These are phyloP conservation scores for Sugiyamaella chiloensis DNA, from an alignment of 805 yeast species.

Conservation along the genomic window DNA sequence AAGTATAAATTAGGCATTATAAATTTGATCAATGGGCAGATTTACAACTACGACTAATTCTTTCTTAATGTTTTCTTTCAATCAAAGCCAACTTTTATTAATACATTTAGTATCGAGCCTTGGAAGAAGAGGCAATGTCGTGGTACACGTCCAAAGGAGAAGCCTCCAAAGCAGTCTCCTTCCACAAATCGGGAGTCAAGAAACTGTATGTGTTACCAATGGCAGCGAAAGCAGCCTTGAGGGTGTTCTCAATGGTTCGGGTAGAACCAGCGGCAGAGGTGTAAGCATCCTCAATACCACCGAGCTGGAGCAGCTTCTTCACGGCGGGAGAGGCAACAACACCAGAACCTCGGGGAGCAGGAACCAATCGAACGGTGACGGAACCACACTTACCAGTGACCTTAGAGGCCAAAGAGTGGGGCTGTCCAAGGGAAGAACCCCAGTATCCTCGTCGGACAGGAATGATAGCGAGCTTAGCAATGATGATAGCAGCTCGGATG, in stretches of 20 bases:
- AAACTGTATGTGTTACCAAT: conserved; percentile 99
- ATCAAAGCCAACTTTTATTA: neutral
- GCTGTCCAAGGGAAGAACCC: conserved; percentile 99
- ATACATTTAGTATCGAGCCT: conserved; percentile 28
- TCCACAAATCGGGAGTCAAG: conserved; percentile 99
- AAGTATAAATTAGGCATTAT: too few relatives aligned
- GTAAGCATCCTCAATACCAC: conserved; percentile 99
- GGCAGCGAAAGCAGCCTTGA: conserved; percentile 99
- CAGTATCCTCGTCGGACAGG: conserved; percentile 99
- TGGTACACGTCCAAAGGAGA: conserved; percentile 92
- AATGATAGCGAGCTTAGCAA: conserved; percentile 97
- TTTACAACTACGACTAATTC: too few relatives aligned
- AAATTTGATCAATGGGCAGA: too few relatives aligned
- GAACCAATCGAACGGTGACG: conserved; percentile 94
- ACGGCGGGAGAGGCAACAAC: conserved; percentile 99
- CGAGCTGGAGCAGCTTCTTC: conserved; percentile 97
- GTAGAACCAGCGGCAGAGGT: conserved; percentile 98
- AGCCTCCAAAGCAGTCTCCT: conserved; percentile 72
- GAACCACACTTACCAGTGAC: conserved; percentile 99
- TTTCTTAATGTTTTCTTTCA: neutral
- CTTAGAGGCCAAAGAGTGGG: conserved; percentile 97
- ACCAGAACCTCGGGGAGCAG: conserved; percentile 99
- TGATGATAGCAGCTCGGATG: conserved; percentile 98
- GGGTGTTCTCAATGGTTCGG: conserved; percentile 99
- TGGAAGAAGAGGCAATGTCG: conserved; percentile 33